Evolutionary conservation across 768 basidiomycete species (phyloP), one percentile per base, ranked within the genome.

Genomic region (Inosperma sp.): DNA sequence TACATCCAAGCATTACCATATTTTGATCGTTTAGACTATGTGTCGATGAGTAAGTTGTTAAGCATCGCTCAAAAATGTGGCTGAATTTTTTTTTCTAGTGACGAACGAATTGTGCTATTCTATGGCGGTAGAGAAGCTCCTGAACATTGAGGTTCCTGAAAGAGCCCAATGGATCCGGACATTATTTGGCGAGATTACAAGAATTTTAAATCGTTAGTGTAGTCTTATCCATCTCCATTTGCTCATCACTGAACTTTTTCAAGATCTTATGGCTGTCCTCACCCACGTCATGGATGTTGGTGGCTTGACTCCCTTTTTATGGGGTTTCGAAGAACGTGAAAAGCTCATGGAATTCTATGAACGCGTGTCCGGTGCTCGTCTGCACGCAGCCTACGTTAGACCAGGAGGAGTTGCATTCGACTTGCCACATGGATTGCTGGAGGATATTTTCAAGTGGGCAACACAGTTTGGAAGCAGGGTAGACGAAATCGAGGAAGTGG

Each of bases 311-410:
- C 95, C 95, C 30, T 99, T 97, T 84, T 76, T 99, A 25, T 99
- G 95, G 93, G 95, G 95, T 60, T 98, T 98, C 77, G 95, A 98
- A 71, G 95, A 99, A 70, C 92, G 95, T 49, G 95, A 98, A 74
- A 99, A 99, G 76, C 83, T 98, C 56, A 98, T 98, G 95, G 95
- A 99, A 66, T 99, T 98, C 72, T 99, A 99, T 68, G 95, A 99
- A 72, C 93, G 95, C 50, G 95, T 98, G 33, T 97, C 94, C 7
- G 95, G 95, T 57, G 95, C 95, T 4, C 93, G 95, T 49, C 79
- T 99, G 62, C 95, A 99, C 63, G 84, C 93, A 5, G 95, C 95
- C n/a, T 99, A 97, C 66, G 87, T 97, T 41, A 88, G 95, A 54
- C 95, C 95, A 1, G 95, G 95, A 54, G 95, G 95, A 60, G 95